A percentile compares a stretch with the other conserved stretches of the same genome.
These are phyloP conservation scores for Parsonsia alboflavescens DNA, from an alignment of 257 asterid genomes.

Conservation along the genomic window DNA sequence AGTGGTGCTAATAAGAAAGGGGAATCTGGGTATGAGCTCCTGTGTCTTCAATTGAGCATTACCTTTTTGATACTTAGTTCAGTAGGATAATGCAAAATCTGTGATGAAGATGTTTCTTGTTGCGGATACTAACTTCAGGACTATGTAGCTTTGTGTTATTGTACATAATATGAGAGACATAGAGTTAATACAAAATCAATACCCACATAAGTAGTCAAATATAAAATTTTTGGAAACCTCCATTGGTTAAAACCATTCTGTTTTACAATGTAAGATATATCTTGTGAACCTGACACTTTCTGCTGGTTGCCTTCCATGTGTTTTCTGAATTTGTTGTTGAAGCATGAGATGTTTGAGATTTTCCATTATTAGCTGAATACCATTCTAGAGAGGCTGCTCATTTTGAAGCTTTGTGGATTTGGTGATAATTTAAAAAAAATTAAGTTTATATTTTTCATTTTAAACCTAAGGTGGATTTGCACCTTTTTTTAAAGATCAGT, in stretches of 20 bases:
- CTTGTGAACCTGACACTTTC: not conserved
- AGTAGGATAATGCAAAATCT: not conserved
- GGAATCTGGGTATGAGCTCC: not conserved
- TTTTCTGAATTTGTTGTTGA: not conserved
- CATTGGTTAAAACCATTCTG: not conserved
- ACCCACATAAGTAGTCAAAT: not conserved
- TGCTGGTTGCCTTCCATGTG: not conserved
- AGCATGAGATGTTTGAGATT: not conserved
- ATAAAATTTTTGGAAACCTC: not conserved
- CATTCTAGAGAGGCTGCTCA: not conserved
- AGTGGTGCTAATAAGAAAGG: not conserved
- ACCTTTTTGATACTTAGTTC: not conserved
- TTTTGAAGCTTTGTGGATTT: not conserved
- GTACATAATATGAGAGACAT: not conserved
- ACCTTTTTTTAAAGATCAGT: not conserved
- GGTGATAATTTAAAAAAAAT: not conserved
- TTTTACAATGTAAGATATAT: not conserved
- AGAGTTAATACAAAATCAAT: not conserved
- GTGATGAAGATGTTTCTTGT: not conserved
- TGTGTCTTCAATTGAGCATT: not conserved
- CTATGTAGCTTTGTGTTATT: not conserved
- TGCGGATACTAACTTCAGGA: not conserved
- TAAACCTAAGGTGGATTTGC: not conserved
- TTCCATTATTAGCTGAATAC: not conserved
- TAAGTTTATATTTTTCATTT: too few relatives aligned